Percentiles rank a stretch among this genome's conserved stretches.
Conservation (phyloP, 345 rosid genomes). For the Citrus medica region DNA sequence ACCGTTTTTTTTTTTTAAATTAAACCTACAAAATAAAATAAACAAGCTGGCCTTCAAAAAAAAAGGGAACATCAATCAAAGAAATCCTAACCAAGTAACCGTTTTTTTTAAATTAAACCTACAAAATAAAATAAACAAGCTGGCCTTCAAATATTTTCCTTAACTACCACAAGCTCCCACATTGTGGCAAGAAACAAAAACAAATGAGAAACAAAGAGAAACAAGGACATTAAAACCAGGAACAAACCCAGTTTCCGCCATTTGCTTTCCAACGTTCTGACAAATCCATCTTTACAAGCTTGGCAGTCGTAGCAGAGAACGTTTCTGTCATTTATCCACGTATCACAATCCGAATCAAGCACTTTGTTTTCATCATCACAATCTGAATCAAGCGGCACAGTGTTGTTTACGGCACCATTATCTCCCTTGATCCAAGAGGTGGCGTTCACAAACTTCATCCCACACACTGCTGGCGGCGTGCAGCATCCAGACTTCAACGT, state of each 20-base stretch:
- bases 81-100: not conserved
- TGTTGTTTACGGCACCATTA: not conserved
- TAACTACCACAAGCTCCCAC: slow-evolving; percentile 40
- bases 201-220: slow-evolving; percentile 57
- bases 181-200: slow-evolving; percentile 53
- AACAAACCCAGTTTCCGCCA: slow-evolving; percentile 77
- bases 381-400: slow-evolving; percentile 19
- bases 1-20: not conserved
- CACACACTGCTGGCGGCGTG: slow-evolving; percentile 57
- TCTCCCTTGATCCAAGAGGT: slow-evolving; percentile 53
- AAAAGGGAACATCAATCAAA: not conserved
- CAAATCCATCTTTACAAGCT: slow-evolving; percentile 55
- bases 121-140: not conserved
- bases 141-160: not conserved
- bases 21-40: not conserved
- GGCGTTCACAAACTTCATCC: slow-evolving; percentile 56
- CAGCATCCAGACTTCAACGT: slow-evolving; percentile 69
- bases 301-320: slow-evolving; percentile 57
- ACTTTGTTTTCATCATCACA: slow-evolving; percentile 24
- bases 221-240: slow-evolving; percentile 44
- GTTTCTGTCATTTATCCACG: slow-evolving; percentile 47
- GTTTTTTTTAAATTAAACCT: not conserved
- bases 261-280: slow-evolving; percentile 42
- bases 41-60: not conserved
- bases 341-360: slow-evolving; percentile 40